These are phyloP conservation scores for Vitis hybrid DNA, from an alignment of 177 flowering plant species.

Conservation along the genomic window DNA sequence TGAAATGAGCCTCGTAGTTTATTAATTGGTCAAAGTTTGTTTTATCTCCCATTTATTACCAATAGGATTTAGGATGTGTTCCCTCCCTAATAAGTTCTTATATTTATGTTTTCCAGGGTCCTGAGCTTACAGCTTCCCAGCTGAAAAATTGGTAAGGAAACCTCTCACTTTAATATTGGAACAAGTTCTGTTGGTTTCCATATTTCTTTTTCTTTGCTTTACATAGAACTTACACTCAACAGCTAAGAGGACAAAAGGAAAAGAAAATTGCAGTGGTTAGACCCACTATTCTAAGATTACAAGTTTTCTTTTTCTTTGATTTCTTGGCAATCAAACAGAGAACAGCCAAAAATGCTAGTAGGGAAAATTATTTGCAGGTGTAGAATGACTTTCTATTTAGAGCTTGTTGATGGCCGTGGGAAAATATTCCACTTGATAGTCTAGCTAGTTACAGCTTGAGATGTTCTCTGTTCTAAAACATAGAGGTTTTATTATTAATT, in stretches of 20 bases:
- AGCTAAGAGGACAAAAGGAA: neutral
- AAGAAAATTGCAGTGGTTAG: neutral
- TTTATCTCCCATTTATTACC: neutral
- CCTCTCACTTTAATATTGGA: conserved; percentile 8
- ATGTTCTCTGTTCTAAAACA: neutral
- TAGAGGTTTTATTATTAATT: neutral
- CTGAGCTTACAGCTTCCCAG: conserved; percentile 84
- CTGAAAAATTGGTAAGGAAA: conserved; percentile 83
- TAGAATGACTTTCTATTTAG: neutral
- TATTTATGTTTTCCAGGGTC: conserved; percentile 60
- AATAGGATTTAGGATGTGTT: neutral
- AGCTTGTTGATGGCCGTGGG: neutral
- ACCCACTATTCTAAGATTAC: too few species aligned
- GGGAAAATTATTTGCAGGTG: neutral
- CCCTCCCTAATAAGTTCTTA: conserved; percentile 13
- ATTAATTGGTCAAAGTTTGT: neutral
- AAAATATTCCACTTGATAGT: neutral
- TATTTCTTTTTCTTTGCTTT: neutral
- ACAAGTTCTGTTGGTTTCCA: neutral
- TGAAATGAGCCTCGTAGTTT: conserved; percentile 6
- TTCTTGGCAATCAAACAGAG: neutral
- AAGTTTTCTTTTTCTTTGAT: too few species aligned
- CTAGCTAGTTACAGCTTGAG: neutral
- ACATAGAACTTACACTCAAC: neutral
- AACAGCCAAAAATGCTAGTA: neutral